A percentile compares a stretch with the other conserved stretches of the same genome.
These are phyloP conservation scores for Myriosclerotinia scirpicola DNA, from an alignment of 2,329 filamentous ascomycete genomes.

Conservation along the genomic window DNA sequence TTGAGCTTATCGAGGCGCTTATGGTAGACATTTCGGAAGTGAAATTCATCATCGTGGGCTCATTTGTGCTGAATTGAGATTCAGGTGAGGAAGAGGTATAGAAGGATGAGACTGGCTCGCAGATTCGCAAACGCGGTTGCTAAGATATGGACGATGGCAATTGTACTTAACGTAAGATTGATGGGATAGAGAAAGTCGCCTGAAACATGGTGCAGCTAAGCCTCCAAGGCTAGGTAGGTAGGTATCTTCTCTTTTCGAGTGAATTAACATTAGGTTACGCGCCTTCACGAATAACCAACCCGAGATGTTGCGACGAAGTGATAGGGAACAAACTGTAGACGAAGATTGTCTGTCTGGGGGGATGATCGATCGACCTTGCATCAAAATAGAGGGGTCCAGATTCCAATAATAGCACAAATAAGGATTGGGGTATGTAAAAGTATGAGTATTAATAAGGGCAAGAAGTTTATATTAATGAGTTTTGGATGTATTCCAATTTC, in stretches of 20 bases:
- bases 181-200: not conserved
- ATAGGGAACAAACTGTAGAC: slow-evolving; percentile 8
- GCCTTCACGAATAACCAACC: not conserved
- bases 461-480: not conserved
- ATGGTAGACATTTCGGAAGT: not conserved
- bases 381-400: slow-evolving; percentile 11
- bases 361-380: slow-evolving; percentile 17
- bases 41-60: not conserved
- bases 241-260: not conserved
- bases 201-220: slow-evolving; percentile 18
- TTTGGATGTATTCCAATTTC: too few species aligned
- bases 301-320: not conserved
- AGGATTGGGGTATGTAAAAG: slow-evolving; percentile 1
- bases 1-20: slow-evolving; percentile 19
- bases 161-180: slow-evolving; percentile 4
- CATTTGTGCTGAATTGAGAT: slow-evolving; percentile 7
- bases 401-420: slow-evolving; percentile 11
- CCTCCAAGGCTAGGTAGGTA: not conserved
- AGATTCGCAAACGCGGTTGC: not conserved
- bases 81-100: not conserved
- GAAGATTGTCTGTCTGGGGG: not conserved
- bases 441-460: too few species aligned
- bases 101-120: slow-evolving; percentile 3
- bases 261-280: slow-evolving; percentile 5
- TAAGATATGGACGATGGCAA: not conserved